Conservation (phyloP, 2,329 filamentous ascomycete species). For the Penicillium freii region DNA sequence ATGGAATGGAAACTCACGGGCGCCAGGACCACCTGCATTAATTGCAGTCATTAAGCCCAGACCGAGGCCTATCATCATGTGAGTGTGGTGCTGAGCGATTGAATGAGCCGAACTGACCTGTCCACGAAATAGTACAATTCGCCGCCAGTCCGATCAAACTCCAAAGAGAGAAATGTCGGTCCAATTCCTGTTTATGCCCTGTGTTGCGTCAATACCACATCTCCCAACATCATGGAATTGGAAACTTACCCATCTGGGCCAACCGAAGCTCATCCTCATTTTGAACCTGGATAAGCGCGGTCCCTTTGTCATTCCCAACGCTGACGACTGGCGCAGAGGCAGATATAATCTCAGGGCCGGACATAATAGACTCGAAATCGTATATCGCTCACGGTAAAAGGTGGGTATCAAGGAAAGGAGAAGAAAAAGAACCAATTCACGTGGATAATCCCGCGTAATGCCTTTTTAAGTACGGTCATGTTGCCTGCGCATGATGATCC, state of each 20-base stretch:
- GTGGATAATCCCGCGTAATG: neutral
- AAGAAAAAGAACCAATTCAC: neutral
- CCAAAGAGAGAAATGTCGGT: conserved; percentile 49
- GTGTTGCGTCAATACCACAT: neutral
- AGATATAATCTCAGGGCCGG: neutral
- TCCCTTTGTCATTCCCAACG: neutral
- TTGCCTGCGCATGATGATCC: neutral
- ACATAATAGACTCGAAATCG: neutral
- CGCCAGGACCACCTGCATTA: conserved; percentile 49
- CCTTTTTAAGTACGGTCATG: neutral
- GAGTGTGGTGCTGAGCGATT: neutral
- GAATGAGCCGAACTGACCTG: conserved; percentile 28
- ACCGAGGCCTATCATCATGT: conserved; percentile 35
- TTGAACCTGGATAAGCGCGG: conserved; percentile 21
- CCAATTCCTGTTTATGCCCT: conserved; percentile 52
- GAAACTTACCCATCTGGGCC: conserved; percentile 46
- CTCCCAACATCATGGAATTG: neutral
- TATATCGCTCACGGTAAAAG: neutral
- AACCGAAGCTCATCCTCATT: conserved; percentile 44
- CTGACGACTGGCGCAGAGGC: neutral
- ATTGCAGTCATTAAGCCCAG: conserved; percentile 49
- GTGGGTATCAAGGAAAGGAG: neutral
- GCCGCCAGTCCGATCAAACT: conserved; percentile 51
- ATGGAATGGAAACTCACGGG: conserved; percentile 24
- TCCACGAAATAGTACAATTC: conserved; percentile 53